Conservation (phyloP, 208 protist species). For the Leishmania tarentolae region DNA sequence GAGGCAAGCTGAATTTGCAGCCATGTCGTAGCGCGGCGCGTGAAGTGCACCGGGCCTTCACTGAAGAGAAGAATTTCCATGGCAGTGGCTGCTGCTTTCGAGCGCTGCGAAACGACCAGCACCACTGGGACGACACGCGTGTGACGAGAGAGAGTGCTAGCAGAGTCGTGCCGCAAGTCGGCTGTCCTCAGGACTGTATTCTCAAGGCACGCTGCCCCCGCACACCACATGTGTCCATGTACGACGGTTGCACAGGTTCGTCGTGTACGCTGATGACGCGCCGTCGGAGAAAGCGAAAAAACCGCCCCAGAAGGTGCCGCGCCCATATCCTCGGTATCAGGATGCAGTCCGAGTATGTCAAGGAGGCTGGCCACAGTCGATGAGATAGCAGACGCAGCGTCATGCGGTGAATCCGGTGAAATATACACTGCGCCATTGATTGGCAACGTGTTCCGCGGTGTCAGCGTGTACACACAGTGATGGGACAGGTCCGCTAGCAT, state of each 20-base stretch:
- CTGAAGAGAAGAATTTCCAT: constrained; percentile 32
- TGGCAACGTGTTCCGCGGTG: neutral
- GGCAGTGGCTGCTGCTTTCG: neutral
- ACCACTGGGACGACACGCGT: constrained; percentile 29
- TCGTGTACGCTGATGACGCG: constrained; percentile 1
- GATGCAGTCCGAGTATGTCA: constrained; percentile 1
- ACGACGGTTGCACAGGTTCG: constrained; percentile 18
- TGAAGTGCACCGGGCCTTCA: constrained; percentile 34
- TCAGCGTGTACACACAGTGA: constrained; percentile 47
- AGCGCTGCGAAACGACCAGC: constrained; percentile 5
- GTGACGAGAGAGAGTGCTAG: constrained; percentile 23
- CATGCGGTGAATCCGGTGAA: neutral
- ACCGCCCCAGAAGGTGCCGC: neutral
- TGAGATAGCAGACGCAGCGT: neutral
- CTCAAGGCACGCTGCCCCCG: constrained; percentile 1
- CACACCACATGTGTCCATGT: constrained; percentile 70
- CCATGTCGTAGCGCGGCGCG: constrained; percentile 6
- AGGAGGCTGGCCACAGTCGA: neutral
- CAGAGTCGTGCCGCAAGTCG: neutral
- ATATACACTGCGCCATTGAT: neutral
- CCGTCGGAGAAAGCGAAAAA: constrained; percentile 8
- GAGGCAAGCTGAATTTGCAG: constrained; percentile 53
- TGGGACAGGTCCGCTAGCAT: constrained; percentile 48
- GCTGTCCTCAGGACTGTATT: neutral
- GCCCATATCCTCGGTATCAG: neutral